phyloP scores from a whole-genome alignment of 805 yeast genomes.

The Yarrowia yakushimensis region DNA sequence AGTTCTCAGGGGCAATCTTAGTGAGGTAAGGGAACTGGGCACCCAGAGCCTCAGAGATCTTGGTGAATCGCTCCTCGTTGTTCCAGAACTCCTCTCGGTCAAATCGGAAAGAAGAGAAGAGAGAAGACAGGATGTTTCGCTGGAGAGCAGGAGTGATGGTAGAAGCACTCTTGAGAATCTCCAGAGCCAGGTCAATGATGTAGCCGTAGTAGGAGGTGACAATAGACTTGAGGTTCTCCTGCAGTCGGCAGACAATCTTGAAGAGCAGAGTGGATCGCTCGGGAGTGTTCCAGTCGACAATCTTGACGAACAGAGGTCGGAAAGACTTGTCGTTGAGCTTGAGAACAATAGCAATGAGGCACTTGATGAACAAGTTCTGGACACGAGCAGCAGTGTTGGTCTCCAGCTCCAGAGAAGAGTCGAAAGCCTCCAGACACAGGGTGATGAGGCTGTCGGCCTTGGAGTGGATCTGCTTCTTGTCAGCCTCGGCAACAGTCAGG shows the following conservation, averaged over 20 bases:
- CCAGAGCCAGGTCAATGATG: constrained; percentile 67
- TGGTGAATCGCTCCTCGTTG: constrained; percentile 76
- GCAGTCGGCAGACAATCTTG: constrained; percentile 79
- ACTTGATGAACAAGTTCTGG: constrained; percentile 68
- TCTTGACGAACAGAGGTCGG: constrained; percentile 83
- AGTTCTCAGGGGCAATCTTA: constrained; percentile 46
- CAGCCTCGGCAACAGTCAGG: constrained; percentile 58
- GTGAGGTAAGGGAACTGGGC: constrained; percentile 58
- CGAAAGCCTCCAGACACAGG: constrained; percentile 67
- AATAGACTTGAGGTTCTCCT: constrained; percentile 79
- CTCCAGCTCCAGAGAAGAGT: constrained; percentile 59
- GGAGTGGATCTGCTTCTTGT: constrained; percentile 70
- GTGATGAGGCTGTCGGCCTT: constrained; percentile 66
- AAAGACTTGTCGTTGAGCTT: constrained; percentile 90
- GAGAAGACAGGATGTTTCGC: constrained; percentile 67
- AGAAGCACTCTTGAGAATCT: constrained; percentile 51
- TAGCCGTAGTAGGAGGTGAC: constrained; percentile 87
- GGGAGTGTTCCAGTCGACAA: constrained; percentile 72
- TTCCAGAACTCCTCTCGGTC: constrained; percentile 97
- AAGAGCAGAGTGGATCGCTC: constrained; percentile 71
- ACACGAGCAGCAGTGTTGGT: constrained; percentile 73
- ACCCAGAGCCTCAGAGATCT: constrained; percentile 59
- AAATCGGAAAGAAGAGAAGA: constrained; percentile 76
- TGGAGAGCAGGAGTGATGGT: constrained; percentile 49
- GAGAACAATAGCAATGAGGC: constrained; percentile 75